Percentiles rank a stretch among this genome's conserved stretches.
Evolutionary conservation across 495 filamentous ascomycete genomes (phyloP).

Genomic region (Neurospora sp.): DNA sequence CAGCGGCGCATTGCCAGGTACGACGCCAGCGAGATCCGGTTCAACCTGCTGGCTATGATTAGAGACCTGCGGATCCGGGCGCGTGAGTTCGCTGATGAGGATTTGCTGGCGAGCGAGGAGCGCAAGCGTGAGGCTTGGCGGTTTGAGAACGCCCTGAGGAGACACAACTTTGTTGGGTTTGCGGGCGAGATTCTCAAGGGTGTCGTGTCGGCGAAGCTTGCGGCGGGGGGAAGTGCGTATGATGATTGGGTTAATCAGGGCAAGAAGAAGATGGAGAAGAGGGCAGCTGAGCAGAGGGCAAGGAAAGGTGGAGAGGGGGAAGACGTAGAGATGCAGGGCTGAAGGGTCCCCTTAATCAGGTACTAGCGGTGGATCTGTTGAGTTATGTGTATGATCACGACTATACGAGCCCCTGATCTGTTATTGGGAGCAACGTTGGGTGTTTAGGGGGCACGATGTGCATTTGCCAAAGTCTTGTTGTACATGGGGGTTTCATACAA

Average conservation of each 20-base stretch:
- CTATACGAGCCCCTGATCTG: neutral
- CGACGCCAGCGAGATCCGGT: conserved; percentile 77
- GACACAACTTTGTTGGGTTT: conserved; percentile 96
- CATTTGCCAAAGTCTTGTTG: neutral
- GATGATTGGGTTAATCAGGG: conserved; percentile 71
- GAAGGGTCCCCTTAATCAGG: neutral
- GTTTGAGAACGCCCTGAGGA: conserved; percentile 89
- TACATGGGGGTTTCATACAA: neutral
- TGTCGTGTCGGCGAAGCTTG: conserved; percentile 62
- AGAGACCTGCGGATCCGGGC: conserved; percentile 68
- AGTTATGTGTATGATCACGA: neutral
- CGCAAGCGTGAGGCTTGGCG: conserved; percentile 76
- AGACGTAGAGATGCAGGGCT: conserved; percentile 37
- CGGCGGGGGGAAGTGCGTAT: conserved; percentile 54
- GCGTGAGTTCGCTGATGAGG: conserved; percentile 70
- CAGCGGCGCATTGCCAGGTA: conserved; percentile 78
- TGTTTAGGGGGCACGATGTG: neutral
- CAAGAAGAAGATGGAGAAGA: conserved; percentile 58
- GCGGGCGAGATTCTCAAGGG: conserved; percentile 83
- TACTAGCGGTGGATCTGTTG: neutral
- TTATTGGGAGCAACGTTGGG: neutral
- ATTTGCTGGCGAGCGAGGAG: conserved; percentile 70
- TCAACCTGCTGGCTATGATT: conserved; percentile 91
- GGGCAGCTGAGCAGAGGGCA: conserved; percentile 42
- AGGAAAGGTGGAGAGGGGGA: conserved; percentile 23